These are phyloP conservation scores for Mycena sp. DNA, from an alignment of 1,284 basidiomycete genomes.

Conservation along the genomic window DNA sequence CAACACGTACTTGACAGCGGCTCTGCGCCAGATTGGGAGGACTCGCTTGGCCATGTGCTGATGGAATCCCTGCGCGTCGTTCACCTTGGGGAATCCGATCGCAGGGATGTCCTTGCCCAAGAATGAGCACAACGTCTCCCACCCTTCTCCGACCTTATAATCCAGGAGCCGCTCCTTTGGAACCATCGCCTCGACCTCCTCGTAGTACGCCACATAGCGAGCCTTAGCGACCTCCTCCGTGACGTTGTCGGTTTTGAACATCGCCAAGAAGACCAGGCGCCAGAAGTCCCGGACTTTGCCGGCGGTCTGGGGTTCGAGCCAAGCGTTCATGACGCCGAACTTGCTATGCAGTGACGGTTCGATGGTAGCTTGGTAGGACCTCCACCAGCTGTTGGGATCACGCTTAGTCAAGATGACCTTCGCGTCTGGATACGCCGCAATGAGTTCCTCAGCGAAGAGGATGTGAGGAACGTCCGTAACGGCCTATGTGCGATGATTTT, in stretches of 20 bases:
- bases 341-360: background rate
- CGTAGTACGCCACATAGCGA: conserved; percentile 13
- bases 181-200: conserved; percentile 3
- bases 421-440: conserved; percentile 13
- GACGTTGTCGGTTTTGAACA: conserved; percentile 22
- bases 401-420: conserved; percentile 16
- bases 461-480: conserved; percentile 14
- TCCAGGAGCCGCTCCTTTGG: conserved; percentile 16
- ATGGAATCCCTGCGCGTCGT: conserved; percentile 5
- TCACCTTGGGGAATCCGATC: conserved; percentile 1
- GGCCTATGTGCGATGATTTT: background rate
- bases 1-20: background rate
- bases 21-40: background rate
- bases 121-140: conserved; percentile 26
- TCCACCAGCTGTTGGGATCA: conserved; percentile 13
- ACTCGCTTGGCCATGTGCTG: background rate
- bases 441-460: conserved; percentile 11
- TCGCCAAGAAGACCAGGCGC: conserved; percentile 4
- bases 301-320: background rate
- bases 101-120: conserved; percentile 7
- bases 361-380: conserved; percentile 3
- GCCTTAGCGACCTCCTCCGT: conserved; percentile 19
- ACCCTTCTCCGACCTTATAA: conserved; percentile 24
- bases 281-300: background rate
- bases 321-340: background rate